Evolutionary conservation across 495 filamentous ascomycete genomes (phyloP).

Genomic region (Penicillium longicatenatum): DNA sequence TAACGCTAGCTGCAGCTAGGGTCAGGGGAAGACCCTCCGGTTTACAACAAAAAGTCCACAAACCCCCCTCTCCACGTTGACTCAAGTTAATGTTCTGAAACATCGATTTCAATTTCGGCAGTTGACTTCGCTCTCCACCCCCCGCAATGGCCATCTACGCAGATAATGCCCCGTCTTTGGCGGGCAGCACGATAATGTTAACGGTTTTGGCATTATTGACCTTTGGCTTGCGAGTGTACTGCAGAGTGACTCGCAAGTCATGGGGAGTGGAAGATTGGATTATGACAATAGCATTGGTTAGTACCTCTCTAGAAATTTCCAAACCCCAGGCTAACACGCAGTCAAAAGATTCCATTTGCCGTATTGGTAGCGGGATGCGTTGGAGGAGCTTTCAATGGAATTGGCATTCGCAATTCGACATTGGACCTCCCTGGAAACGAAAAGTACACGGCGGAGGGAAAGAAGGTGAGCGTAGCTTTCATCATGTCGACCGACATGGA

Average conservation of each 20-base stretch:
- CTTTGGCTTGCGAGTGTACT: slow-evolving; percentile 24
- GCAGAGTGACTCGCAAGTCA: slow-evolving; percentile 18
- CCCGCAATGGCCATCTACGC: slow-evolving; percentile 21
- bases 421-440: slow-evolving; percentile 17
- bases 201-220: slow-evolving; percentile 21
- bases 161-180: slow-evolving; percentile 23
- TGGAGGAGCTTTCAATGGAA: slow-evolving; percentile 30
- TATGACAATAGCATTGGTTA: slow-evolving; percentile 27
- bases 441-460: slow-evolving; percentile 19
- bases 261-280: slow-evolving; percentile 32
- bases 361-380: slow-evolving; percentile 25
- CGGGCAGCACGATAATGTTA: slow-evolving; percentile 24
- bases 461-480: slow-evolving; percentile 17
- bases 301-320: neutral
- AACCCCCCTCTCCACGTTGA: neutral
- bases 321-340: neutral
- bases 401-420: slow-evolving; percentile 18
- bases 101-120: neutral
- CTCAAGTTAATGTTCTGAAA: neutral
- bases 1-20: neutral
- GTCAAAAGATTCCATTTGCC: slow-evolving; percentile 22
- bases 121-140: neutral
- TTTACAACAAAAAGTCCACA: neutral
- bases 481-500: neutral
- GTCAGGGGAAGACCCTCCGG: neutral